A percentile compares a stretch with the other conserved stretches of the same genome.
Evolutionary conservation across 2,329 filamentous ascomycete genomes (phyloP).

Genomic region (Dryadomyces quercus-mongolicae): DNA sequence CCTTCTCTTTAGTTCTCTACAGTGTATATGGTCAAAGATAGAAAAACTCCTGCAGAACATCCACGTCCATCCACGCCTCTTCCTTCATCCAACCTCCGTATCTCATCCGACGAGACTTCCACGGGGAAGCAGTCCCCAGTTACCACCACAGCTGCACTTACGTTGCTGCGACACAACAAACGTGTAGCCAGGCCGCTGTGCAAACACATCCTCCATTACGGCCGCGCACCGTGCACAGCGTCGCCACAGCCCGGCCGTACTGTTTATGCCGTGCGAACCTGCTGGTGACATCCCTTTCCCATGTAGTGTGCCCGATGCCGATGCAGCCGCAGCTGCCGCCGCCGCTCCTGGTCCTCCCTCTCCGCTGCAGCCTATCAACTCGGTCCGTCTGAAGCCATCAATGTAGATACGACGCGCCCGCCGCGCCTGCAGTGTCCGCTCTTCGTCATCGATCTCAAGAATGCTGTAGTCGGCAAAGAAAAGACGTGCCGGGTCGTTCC

Average conservation of each 20-base stretch:
- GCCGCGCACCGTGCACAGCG: conserved; percentile 49
- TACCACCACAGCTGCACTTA: conserved; percentile 41
- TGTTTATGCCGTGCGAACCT: conserved; percentile 25
- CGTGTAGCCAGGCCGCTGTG: conserved; percentile 33
- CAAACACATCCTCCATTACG: conserved; percentile 50
- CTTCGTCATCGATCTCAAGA: conserved; percentile 52
- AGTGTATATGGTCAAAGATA: no score
- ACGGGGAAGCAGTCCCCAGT: conserved; percentile 32
- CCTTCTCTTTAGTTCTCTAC: no score
- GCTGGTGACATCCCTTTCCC: neutral
- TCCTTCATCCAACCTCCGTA: neutral
- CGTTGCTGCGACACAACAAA: conserved; percentile 44
- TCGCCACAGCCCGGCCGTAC: conserved; percentile 22
- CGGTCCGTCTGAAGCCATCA: conserved; percentile 46
- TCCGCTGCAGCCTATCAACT: conserved; percentile 24
- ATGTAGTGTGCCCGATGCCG: neutral
- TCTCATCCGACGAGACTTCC: conserved; percentile 8
- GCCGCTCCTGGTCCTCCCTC: neutral
- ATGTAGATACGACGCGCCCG: conserved; percentile 27
- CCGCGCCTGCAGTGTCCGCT: conserved; percentile 29
- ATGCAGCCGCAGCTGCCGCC: neutral
- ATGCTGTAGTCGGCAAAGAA: conserved; percentile 63
- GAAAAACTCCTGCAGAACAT: neutral
- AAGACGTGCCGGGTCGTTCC: conserved; percentile 53
- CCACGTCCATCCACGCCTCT: neutral